phyloP scores from a whole-genome alignment of 2,329 filamentous ascomycete genomes.

The Bipolaris gigantea region DNA sequence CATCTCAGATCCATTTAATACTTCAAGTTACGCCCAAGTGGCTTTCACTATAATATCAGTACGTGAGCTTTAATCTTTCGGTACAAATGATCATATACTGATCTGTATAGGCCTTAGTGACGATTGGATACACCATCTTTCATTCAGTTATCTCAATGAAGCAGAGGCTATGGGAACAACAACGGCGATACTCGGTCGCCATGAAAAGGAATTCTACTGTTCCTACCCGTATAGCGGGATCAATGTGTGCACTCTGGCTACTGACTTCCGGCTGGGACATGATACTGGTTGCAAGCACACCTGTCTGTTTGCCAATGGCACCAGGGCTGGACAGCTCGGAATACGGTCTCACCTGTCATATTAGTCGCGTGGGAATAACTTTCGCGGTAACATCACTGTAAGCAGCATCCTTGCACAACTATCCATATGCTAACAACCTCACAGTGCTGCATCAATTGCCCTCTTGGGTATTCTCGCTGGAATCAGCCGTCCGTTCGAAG shows the following conservation, averaged over 20 bases:
- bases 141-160: constrained; percentile 41
- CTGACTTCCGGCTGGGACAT: constrained; percentile 46
- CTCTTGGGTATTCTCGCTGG: constrained; percentile 40
- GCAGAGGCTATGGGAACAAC: constrained; percentile 35
- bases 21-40: constrained; percentile 33
- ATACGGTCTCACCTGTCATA: constrained; percentile 35
- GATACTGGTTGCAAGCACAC: constrained; percentile 44
- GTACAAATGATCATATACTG: not conserved
- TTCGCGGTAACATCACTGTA: constrained; percentile 42
- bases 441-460: constrained; percentile 35
- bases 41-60: constrained; percentile 41
- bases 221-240: constrained; percentile 36
- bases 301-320: constrained; percentile 33
- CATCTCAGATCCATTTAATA: constrained; percentile 31
- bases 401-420: constrained; percentile 6
- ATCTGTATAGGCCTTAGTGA: constrained; percentile 34
- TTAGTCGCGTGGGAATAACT: constrained; percentile 34
- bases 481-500: constrained; percentile 44
- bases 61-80: constrained; percentile 9
- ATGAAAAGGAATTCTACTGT: constrained; percentile 39
- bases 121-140: constrained; percentile 39
- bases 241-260: constrained; percentile 43
- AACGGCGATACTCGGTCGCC: constrained; percentile 24
- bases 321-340: constrained; percentile 36
- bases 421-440: constrained; percentile 1